phyloP scores from a whole-genome alignment of 441 rosid genomes.

The Biscutella laevigata region DNA sequence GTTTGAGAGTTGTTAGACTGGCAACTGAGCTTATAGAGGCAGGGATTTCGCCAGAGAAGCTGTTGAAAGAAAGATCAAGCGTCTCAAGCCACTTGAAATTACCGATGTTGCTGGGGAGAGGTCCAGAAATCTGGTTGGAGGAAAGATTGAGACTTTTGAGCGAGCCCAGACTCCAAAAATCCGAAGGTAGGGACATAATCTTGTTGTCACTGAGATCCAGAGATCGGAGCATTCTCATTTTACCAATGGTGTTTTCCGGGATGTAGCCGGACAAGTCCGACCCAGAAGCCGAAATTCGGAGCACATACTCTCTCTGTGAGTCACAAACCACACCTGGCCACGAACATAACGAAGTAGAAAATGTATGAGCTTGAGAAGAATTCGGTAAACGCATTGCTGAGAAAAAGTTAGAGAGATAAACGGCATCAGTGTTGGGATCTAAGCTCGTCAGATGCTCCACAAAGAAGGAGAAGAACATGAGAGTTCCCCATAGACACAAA shows the following conservation, averaged over 20 bases:
- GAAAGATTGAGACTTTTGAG: constrained; percentile 66
- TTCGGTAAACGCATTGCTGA: constrained; percentile 35
- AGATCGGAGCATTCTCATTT: constrained; percentile 50
- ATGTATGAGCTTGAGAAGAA: constrained; percentile 31
- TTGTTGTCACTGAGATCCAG: constrained; percentile 81
- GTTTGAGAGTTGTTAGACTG: constrained; percentile 45
- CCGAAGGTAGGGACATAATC: constrained; percentile 72
- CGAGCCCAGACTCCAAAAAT: constrained; percentile 72
- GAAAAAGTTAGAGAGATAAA: constrained; percentile 54
- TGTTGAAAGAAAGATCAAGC: constrained; percentile 68
- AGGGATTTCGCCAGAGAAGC: constrained; percentile 75
- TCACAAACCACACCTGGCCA: constrained; percentile 70
- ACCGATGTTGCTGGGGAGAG: constrained; percentile 62
- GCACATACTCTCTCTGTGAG: constrained; percentile 32
- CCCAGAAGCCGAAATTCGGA: constrained; percentile 40
- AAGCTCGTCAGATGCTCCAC: constrained; percentile 37
- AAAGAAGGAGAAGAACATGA: constrained; percentile 48
- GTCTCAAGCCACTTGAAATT: constrained; percentile 60
- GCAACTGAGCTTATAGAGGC: constrained; percentile 49
- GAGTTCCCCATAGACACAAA: constrained; percentile 38
- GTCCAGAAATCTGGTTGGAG: constrained; percentile 49
- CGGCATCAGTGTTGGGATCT: constrained; percentile 77
- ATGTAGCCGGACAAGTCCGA: constrained; percentile 64
- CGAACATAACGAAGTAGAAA: constrained; percentile 58
- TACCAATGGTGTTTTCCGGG: constrained; percentile 79